Base-by-base conservation (phyloP, 768 basidiomycete species). In the Filobasidium wieringae region DNA sequence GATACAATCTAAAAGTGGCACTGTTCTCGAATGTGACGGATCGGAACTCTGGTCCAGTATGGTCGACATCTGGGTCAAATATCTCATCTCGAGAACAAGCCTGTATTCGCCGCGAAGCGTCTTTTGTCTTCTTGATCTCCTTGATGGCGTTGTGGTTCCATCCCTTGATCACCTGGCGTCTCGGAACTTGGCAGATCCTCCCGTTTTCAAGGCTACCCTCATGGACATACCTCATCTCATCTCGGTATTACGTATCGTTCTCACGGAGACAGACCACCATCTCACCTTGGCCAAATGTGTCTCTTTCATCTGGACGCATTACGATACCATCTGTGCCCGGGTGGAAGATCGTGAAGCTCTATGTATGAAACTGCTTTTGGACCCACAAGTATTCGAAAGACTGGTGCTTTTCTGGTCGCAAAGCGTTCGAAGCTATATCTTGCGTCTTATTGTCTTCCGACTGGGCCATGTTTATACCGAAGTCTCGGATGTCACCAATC, bases 241-340 rank as follows among this genome's bases (percentile, higher is more conserved):
- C 57, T 52, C 66, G 22, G 66, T 76, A 22, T 60, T 77, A 40
- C 61, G 70, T 24, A 59, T 72, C 41, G 70, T 78, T 50, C 60
- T 78, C 12, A 69, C 63, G 2, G 62, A 75, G 40, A 76, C 73
- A 8, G 77, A 78, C 63, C 75, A 76, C 62, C 75, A 77, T 37
- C 65, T 77, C 54, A 74, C 75, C 7, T 58, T 78, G 27, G 73
- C 76, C 61, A 75, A 77, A 30, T 68, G 69, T 14, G 71, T 77
- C 58, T 69, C 74, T 14, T 77, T 75, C 61, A 61, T 77, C 27
- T 78, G 77, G 62, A 72, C 76, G 8, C 75, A 76, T 54, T 78
- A 74, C 66, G 75, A 77, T 32, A 69, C 72, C 12, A 56, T 74
- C 17, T 72, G 68, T 32, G 65, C 71, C 14, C 33, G 60, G 24